Evolutionary conservation across 2,329 filamentous ascomycete species (phyloP).

Genomic region (Cordyceps farinosa): DNA sequence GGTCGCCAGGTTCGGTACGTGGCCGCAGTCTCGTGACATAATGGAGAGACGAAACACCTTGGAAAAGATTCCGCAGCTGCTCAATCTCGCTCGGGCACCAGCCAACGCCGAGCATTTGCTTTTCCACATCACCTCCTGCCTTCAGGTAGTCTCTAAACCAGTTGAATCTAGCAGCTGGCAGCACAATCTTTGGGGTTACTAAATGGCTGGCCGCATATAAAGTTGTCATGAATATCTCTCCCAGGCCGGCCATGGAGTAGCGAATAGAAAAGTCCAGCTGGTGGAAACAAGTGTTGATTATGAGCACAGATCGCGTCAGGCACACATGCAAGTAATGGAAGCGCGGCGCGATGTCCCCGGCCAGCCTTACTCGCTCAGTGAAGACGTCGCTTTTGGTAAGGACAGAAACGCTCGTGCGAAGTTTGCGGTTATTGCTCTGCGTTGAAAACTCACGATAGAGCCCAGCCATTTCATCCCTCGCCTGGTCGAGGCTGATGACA

Average conservation of each 20-base stretch:
- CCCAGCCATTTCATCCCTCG: conserved; percentile 18
- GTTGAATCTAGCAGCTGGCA: conserved; percentile 20
- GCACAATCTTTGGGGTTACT: conserved; percentile 14
- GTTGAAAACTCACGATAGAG: conserved; percentile 19
- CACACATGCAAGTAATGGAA: conserved; percentile 22
- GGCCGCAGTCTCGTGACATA: too few species aligned
- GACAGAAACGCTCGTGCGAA: background rate
- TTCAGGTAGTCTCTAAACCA: conserved; percentile 23
- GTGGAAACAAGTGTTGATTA: conserved; percentile 19
- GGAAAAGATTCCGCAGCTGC: too few species aligned
- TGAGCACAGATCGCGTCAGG: conserved; percentile 20
- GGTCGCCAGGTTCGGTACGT: conserved; percentile 22
- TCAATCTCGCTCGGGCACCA: too few species aligned
- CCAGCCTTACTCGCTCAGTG: conserved; percentile 17
- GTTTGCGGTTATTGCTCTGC: conserved; percentile 8
- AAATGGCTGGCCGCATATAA: conserved; percentile 6
- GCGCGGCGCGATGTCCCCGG: conserved; percentile 17
- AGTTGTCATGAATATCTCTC: conserved; percentile 22
- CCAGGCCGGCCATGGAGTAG: too few species aligned
- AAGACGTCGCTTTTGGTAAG: conserved; percentile 15
- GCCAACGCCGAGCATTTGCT: conserved; percentile 28
- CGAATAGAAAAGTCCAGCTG: conserved; percentile 27
- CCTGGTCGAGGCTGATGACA: conserved; percentile 17
- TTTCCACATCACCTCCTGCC: conserved; percentile 22
- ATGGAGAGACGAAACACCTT: too few species aligned